Base-by-base conservation (phyloP, 2,329 filamentous ascomycete species). In the Fusarium bactridioides region DNA sequence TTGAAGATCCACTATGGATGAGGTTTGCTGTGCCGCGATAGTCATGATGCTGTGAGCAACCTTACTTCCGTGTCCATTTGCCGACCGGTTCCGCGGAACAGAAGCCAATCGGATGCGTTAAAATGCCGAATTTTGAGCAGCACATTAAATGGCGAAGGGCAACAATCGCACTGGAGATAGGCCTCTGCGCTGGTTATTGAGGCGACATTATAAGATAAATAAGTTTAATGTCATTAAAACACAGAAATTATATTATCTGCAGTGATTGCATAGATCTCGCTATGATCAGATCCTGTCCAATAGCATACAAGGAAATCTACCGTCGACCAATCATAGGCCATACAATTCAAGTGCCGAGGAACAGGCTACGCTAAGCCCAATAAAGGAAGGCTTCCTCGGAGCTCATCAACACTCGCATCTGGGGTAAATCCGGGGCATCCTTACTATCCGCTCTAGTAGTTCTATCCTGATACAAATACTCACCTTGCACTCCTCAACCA, bases 371-470 rank as follows among this genome's bases (percentile, higher is more conserved):
- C 55, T 27, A 57, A 6, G 5, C 13, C 15, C 0, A n/a, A 37
- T 5, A 37, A 3, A 21, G 66, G 23, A 38, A n/a, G 12, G 5
- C 9, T 64, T 69, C 66, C 66, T 69, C 66, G 66, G 66, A 69
- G 53, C 25, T 44, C 10, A 27, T 43, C 21, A 44, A 43, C 29
- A 21, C 38, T 33, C 29, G 13, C 29, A 19, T 69, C 64, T 69
- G 64, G 64, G 51, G 66, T 66, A 38, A 50, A 43, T 58, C 57
- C 37, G 64, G 66, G 66, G 66, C 50, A 51, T 11, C 19, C 21
- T n/a, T n/a, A 18, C 21, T 29, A 47, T 45, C 19, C 27, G n/a
- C 50, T 29, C 25, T 27, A n/a, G 7, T 35, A 19, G 1, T 10
- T 13, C 37, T 21, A 35, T 29, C 41, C 21, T 29, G 5, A 70